A percentile compares a stretch with the other conserved stretches of the same genome.
Conservation (phyloP, 768 basidiomycete species). For the Floccularia luteovirens region DNA sequence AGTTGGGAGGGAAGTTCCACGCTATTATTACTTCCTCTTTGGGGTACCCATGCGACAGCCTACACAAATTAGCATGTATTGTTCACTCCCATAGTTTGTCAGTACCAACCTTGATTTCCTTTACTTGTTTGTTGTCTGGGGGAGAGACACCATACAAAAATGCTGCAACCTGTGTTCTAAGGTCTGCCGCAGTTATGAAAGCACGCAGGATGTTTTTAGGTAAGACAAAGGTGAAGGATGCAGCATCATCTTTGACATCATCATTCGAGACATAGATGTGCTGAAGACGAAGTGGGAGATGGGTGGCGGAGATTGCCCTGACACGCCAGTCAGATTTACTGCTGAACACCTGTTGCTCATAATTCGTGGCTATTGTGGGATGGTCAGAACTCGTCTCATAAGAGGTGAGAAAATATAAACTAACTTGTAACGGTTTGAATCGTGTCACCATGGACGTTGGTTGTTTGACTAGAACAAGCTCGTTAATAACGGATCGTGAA, state of each 20-base stretch:
- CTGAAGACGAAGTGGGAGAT: constrained; percentile 91
- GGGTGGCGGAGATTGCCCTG: constrained; percentile 94
- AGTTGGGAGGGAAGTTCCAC: constrained; percentile 87
- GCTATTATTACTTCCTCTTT: constrained; percentile 90
- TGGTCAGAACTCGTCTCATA: background rate
- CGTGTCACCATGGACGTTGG: constrained; percentile 94
- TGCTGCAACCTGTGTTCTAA: constrained; percentile 93
- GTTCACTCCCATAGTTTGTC: no score
- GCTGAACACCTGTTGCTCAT: constrained; percentile 98
- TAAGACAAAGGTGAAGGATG: constrained; percentile 89
- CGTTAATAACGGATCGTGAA: constrained; percentile 4
- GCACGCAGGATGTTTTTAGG: constrained; percentile 95
- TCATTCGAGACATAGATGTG: constrained; percentile 99
- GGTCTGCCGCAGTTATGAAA: constrained; percentile 88
- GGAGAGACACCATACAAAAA: constrained; percentile 92
- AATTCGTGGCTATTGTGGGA: constrained; percentile 67
- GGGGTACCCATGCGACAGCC: constrained; percentile 97
- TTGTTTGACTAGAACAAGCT: constrained; percentile 61
- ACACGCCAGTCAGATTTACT: constrained; percentile 99
- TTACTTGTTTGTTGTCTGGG: constrained; percentile 94
- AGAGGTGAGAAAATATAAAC: constrained; percentile 13
- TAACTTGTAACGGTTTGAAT: constrained; percentile 91
- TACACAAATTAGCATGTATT: no score
- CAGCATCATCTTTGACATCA: constrained; percentile 97
- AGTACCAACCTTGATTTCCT: constrained; percentile 99